These are phyloP conservation scores for Vitis amurensis DNA, from an alignment of 164 flowering plant species.

Conservation along the genomic window DNA sequence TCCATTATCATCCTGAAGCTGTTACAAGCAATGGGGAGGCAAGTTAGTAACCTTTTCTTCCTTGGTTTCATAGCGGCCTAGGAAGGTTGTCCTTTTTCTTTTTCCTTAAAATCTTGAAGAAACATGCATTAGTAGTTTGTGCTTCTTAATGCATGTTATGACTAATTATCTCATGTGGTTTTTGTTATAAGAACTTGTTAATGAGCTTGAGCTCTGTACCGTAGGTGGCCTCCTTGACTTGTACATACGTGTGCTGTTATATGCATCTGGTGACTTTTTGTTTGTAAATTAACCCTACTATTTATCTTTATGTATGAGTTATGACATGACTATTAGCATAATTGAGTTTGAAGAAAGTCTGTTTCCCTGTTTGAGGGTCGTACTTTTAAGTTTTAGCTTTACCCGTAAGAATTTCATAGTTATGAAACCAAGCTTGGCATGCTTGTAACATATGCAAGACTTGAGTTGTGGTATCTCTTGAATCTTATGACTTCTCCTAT, in stretches of 20 bases:
- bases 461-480: too few species aligned
- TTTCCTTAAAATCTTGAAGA: slow-evolving; percentile 8
- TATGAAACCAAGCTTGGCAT: too few species aligned
- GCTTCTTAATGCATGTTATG: slow-evolving; percentile 15
- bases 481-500: too few species aligned
- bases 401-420: too few species aligned
- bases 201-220: slow-evolving; percentile 16
- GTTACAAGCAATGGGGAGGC: slow-evolving; percentile 34
- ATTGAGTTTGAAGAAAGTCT: background rate
- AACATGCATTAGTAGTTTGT: slow-evolving; percentile 14
- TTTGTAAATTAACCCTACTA: slow-evolving; percentile 1
- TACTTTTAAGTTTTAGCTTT: background rate
- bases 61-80: background rate
- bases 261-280: background rate
- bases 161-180: background rate
- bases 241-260: slow-evolving; percentile 30
- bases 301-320: background rate
- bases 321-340: background rate
- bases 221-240: slow-evolving; percentile 15
- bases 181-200: background rate
- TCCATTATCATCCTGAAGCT: slow-evolving; percentile 86
- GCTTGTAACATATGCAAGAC: too few species aligned
- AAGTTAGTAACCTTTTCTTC: slow-evolving; percentile 11
- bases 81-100: slow-evolving; percentile 1
- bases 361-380: background rate